Base-by-base conservation (phyloP, 2,329 filamentous ascomycete species). In the Phyllosticta citribraziliensis region DNA sequence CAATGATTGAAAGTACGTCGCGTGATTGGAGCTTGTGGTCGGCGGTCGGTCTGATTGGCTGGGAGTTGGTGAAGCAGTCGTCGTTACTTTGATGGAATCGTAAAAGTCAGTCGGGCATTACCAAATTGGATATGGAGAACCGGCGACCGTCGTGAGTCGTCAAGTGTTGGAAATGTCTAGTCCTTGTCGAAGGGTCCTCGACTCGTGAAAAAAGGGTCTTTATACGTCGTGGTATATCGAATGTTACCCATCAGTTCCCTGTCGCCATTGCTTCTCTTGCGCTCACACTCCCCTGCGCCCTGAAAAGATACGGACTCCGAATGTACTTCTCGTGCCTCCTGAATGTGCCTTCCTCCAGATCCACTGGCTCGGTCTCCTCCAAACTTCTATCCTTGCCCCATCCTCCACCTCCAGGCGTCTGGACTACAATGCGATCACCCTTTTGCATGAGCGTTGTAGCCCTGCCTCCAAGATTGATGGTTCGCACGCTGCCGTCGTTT, bases 401-500 rank as follows among this genome's bases (percentile, higher is more conserved):
- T 0, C 86, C 89, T 51, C 89, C 89, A 58, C 89, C 89, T 30
- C 89, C 89, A 2, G 89, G 89, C 5, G 89, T 93, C 65, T 81
- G 80, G 19, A 94, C 79, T 60, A 93, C 88, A 68, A 93, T 91
- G 8, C 88, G 78, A 69, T 94, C 89, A 0, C 89, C 89, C 1
- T 84, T 78, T 68, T 84, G 79, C 88, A 93, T 91, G 14, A 81
- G 80, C 14, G 88, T 88, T 22, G 85, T 90, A 66, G 92, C 92
- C 79, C 92, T 92, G 1, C 84, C 88, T 0, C 88, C 88, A 50
- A 92, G 70, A 67, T 89, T 91, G 69, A 92, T 86, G 56, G 80
- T 78, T 40, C 86, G 77, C 70, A 86, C 77, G 63, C 78, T 75
- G 78, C 68, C 80, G 64, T 82, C 79, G 5, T 68, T 67, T 12